Percentiles rank a stretch among this genome's conserved stretches.
These are phyloP conservation scores for Alectoria sarmentosa DNA, from an alignment of 495 filamentous ascomycete species.

Conservation along the genomic window DNA sequence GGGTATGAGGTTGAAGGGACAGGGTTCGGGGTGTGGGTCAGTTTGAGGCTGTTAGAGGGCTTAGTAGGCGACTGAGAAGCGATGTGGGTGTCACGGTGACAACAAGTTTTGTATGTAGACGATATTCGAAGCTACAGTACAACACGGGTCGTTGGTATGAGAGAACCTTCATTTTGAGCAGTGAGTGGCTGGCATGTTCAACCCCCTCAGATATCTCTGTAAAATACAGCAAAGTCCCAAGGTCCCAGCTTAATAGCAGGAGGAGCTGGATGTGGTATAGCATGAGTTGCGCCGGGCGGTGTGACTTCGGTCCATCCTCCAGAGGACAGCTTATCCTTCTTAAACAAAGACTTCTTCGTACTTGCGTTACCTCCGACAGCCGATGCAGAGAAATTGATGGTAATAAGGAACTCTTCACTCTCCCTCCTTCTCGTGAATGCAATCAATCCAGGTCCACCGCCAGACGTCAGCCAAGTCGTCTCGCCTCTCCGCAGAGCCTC, in stretches of 20 bases:
- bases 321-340: not conserved
- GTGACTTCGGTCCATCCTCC: not conserved
- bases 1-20: not conserved
- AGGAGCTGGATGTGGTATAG: not conserved
- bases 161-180: too few species aligned
- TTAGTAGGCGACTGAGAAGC: not conserved
- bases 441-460: not conserved
- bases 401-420: not conserved
- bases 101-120: too few species aligned
- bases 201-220: not conserved
- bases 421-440: not conserved
- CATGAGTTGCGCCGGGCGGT: not conserved
- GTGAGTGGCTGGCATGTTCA: too few species aligned
- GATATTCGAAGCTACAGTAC: too few species aligned
- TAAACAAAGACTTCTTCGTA: not conserved
- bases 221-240: constrained; percentile 1
- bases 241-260: not conserved
- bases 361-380: not conserved
- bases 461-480: not conserved
- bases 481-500: not conserved
- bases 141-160: too few species aligned
- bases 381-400: constrained; percentile 6
- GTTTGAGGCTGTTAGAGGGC: not conserved
- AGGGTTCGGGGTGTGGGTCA: not conserved
- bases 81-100: not conserved